A percentile compares a stretch with the other conserved stretches of the same genome.
phyloP scores from a whole-genome alignment of 768 basidiomycete species.

The Tricholomella constricta region DNA sequence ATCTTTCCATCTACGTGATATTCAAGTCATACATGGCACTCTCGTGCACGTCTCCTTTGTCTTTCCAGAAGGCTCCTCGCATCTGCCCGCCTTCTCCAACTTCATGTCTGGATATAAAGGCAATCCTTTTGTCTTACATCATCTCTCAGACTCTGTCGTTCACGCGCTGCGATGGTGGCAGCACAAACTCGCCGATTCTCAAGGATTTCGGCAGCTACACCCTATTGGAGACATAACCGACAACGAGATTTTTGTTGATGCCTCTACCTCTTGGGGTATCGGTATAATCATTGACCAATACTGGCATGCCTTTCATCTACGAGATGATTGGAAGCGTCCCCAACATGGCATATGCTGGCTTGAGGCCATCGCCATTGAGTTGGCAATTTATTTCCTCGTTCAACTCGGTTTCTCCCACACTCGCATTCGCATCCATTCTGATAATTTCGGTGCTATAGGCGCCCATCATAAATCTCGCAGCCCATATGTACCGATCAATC shows the following conservation, averaged over 20 bases:
- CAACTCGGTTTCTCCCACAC: conserved; percentile 7
- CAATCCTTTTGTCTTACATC: conserved; percentile 8
- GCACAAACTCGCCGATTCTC: not conserved
- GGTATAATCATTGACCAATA: conserved; percentile 28
- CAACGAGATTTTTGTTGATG: conserved; percentile 34
- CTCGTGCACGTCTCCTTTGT: conserved; percentile 35
- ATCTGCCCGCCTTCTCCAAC: conserved; percentile 25
- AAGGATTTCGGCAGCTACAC: conserved; percentile 13
- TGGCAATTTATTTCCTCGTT: conserved; percentile 22
- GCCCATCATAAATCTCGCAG: not conserved
- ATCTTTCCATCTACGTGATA: conserved; percentile 20
- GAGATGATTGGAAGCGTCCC: conserved; percentile 15
- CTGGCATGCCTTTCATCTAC: conserved; percentile 32
- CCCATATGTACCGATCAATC: not conserved
- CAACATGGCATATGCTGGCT: conserved; percentile 29
- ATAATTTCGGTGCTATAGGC: conserved; percentile 7
- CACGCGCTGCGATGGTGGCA: conserved; percentile 34
- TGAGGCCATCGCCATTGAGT: conserved; percentile 24
- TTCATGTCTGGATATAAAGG: conserved; percentile 23
- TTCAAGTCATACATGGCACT: conserved; percentile 30
- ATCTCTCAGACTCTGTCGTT: conserved; percentile 22
- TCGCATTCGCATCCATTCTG: conserved; percentile 3
- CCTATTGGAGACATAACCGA: conserved; percentile 5
- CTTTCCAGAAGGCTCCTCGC: conserved; percentile 18
- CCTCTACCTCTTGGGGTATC: conserved; percentile 42